Conservation (phyloP, 106 monocot species). For the Dioscorea alata region DNA sequence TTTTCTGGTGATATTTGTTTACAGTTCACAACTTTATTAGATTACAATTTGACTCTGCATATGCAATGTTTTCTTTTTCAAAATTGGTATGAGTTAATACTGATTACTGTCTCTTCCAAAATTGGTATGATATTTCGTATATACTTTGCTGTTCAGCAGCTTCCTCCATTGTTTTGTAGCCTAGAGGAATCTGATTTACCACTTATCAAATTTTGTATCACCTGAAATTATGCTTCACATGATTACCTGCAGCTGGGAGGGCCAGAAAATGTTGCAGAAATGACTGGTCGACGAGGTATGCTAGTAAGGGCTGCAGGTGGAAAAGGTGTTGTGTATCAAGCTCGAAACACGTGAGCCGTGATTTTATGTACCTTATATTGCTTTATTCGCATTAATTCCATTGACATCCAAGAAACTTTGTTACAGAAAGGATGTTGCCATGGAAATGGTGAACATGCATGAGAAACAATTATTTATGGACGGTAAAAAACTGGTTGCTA, state of each 20-base stretch:
- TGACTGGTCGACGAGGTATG: conserved; percentile 98
- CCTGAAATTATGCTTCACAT: not conserved
- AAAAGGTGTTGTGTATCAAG: conserved; percentile 95
- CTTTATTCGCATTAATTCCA: not conserved
- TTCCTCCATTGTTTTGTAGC: no score
- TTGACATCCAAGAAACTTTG: not conserved
- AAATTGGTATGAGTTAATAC: no score
- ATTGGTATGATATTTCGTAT: no score
- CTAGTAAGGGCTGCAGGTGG: conserved; percentile 80
- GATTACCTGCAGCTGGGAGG: conserved; percentile 70
- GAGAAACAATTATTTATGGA: conserved; percentile 97
- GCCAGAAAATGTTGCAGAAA: conserved; percentile 94
- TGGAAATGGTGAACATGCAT: conserved; percentile 99
- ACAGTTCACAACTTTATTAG: no score
- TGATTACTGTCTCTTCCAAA: no score
- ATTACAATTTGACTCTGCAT: no score
- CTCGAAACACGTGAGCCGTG: conserved; percentile 69
- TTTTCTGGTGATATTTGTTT: no score
- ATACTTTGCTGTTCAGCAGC: no score
- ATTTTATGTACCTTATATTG: conserved; percentile 5
- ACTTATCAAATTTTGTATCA: not conserved
- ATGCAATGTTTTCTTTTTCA: no score
- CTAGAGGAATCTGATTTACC: no score
- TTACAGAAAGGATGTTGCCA: conserved; percentile 82
- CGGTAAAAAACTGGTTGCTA: conserved; percentile 84